Conservation (phyloP, 2,329 filamentous ascomycete genomes). For the Amesomyces nigricolor region DNA sequence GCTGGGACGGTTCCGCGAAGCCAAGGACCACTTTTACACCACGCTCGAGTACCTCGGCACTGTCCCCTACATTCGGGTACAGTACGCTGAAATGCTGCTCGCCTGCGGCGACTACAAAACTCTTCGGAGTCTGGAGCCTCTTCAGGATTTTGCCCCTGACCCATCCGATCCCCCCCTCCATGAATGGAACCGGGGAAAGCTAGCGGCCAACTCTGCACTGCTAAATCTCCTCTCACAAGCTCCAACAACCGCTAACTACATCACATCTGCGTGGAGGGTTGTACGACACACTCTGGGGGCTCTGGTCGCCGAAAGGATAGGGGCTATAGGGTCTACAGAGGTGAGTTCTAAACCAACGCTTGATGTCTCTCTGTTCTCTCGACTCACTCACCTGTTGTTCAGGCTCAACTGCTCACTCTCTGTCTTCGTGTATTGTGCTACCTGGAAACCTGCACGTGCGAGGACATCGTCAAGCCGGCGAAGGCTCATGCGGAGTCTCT, state of each 20-base stretch:
- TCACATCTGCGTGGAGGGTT: neutral
- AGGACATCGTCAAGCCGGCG: neutral
- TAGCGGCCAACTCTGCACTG: slow-evolving; percentile 10
- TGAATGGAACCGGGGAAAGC: slow-evolving; percentile 3
- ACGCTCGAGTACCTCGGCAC: slow-evolving; percentile 9
- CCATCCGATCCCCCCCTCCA: neutral
- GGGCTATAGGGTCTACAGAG: slow-evolving; percentile 16
- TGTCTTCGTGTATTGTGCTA: slow-evolving; percentile 10
- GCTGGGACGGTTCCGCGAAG: slow-evolving; percentile 16
- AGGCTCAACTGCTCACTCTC: slow-evolving; percentile 8
- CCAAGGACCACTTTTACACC: slow-evolving; percentile 12
- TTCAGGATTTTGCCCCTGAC: neutral
- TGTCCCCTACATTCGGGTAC: slow-evolving; percentile 16
- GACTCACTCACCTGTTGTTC: no score
- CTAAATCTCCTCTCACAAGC: slow-evolving; percentile 14
- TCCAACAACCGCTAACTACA: neutral
- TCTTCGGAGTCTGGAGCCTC: neutral
- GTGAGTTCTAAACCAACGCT: neutral
- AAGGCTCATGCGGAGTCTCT: neutral
- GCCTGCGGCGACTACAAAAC: slow-evolving; percentile 13
- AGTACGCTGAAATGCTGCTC: slow-evolving; percentile 19
- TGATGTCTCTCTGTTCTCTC: no score
- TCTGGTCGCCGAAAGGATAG: neutral
- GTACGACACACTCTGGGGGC: neutral
- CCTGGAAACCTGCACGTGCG: neutral